Evolutionary conservation across 306 rosid genomes (phyloP), one percentile per base, ranked within the genome.

Genomic region (Hippophae rhamnoides): DNA sequence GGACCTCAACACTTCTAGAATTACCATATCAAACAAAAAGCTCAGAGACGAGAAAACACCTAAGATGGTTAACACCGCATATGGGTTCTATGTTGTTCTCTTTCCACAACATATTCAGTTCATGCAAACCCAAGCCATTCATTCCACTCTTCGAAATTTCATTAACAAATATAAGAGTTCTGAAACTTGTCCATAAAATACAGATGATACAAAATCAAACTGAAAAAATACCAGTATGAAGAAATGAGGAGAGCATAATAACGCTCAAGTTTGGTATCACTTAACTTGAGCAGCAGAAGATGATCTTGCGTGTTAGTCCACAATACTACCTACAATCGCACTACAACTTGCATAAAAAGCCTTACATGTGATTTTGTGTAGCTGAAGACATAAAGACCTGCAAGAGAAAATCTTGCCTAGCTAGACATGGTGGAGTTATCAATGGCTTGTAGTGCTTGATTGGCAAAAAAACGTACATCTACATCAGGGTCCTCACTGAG

Each of bases 401-500:
- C 14, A n/a, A 51, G 64, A 60, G 41, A 67, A 18, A 70, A 58
- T 68, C 66, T 62, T 5, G 56, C 63, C 79, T 86, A 90, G 81
- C 90, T 82, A 60, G 90, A 80, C 94, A 90, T 86, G 90, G 86
- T 84, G 13, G 86, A 86, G 60, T 86, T 78, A 71, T 90, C 95
- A 63, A 84, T 82, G 55, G 97, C 78, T 71, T 86, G 94, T 23
- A 86, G 83, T 31, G 95, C 95, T 83, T 90, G 95, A 82, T 74
- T 84, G 56, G 97, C 82, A 7, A 86, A 90, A 70, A 78, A 82
- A 49, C 97, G 87, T 42, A 89, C 97, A 56, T 89, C 97, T 47
- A 89, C 97, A 69, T 89, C 97, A 45, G 97, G 97, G 66, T 89
- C 97, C 79, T 89, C 97, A 5, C 94, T 73, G 46, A 89, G 94